phyloP scores from a whole-genome alignment of 176 grass and related monocot genomes.

The Dactylis glomerata region DNA sequence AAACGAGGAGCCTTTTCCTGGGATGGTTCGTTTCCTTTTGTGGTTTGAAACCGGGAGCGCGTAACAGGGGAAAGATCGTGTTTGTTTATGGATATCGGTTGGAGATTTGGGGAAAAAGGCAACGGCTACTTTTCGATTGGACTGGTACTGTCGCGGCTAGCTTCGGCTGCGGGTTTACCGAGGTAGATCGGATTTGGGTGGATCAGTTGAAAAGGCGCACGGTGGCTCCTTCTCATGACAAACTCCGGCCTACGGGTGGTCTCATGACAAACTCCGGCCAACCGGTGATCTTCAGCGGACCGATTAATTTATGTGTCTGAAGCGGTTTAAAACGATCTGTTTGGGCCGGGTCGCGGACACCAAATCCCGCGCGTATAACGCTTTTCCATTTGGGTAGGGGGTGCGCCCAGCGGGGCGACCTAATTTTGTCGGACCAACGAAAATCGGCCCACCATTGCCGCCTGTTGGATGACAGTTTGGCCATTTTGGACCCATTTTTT shows the following conservation, averaged over 20 bases:
- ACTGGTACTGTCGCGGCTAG: not conserved
- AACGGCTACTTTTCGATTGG: conserved; percentile 45
- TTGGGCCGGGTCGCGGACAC: too few species aligned
- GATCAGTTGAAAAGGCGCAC: not conserved
- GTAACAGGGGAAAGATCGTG: not conserved
- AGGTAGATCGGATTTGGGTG: conserved; percentile 39
- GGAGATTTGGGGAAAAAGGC: conserved; percentile 11
- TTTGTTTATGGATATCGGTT: conserved; percentile 3
- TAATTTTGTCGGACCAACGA: too few species aligned
- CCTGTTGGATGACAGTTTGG: too few species aligned
- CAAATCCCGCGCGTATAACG: too few species aligned
- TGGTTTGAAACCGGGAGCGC: conserved; percentile 33
- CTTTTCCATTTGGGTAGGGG: too few species aligned
- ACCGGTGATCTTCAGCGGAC: too few species aligned
- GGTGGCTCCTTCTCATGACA: not conserved
- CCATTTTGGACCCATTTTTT: too few species aligned
- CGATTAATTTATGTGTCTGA: too few species aligned
- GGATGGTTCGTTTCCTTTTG: not conserved
- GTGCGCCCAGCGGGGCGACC: too few species aligned
- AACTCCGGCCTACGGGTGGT: not conserved
- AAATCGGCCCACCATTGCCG: too few species aligned
- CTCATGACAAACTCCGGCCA: too few species aligned
- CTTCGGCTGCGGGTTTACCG: conserved; percentile 9
- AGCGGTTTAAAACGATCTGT: too few species aligned
- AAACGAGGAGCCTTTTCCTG: not conserved